These are phyloP conservation scores for Talaromyces sp. DNA, from an alignment of 2,329 filamentous ascomycete species.

Conservation along the genomic window DNA sequence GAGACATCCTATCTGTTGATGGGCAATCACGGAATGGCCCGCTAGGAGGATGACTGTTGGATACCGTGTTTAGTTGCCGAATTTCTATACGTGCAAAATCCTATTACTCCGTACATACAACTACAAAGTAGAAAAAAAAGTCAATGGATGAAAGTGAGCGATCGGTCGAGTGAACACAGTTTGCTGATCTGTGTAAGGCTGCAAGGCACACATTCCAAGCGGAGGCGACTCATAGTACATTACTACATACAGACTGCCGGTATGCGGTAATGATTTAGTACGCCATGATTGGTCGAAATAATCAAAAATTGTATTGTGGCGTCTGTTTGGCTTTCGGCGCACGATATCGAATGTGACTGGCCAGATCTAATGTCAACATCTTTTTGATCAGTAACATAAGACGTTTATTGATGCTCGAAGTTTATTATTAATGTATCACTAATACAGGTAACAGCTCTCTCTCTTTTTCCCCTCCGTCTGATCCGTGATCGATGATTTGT, in stretches of 20 bases:
- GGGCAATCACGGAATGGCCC: neutral
- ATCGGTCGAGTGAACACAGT: too few species aligned
- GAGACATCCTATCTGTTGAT: neutral
- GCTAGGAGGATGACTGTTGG: neutral
- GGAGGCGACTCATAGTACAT: too few species aligned
- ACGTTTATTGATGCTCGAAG: too few species aligned
- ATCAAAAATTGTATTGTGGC: neutral
- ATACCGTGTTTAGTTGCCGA: neutral
- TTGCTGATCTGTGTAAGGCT: constrained; percentile 2
- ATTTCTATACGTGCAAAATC: too few species aligned
- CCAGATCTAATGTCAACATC: neutral
- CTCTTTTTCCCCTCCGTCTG: too few species aligned
- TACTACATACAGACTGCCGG: neutral
- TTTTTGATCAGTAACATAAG: neutral
- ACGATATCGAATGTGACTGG: neutral
- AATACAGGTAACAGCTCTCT: too few species aligned
- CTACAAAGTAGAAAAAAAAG: neutral
- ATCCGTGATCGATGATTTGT: too few species aligned
- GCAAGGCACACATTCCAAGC: neutral
- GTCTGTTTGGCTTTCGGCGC: neutral
- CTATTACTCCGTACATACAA: too few species aligned
- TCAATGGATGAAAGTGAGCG: too few species aligned
- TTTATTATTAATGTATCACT: too few species aligned
- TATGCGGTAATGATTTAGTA: neutral
- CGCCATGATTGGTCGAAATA: neutral